Evolutionary conservation across 441 rosid genomes (phyloP), one percentile per base, ranked within the genome.

Genomic region (Pelargonium fulgidum): DNA sequence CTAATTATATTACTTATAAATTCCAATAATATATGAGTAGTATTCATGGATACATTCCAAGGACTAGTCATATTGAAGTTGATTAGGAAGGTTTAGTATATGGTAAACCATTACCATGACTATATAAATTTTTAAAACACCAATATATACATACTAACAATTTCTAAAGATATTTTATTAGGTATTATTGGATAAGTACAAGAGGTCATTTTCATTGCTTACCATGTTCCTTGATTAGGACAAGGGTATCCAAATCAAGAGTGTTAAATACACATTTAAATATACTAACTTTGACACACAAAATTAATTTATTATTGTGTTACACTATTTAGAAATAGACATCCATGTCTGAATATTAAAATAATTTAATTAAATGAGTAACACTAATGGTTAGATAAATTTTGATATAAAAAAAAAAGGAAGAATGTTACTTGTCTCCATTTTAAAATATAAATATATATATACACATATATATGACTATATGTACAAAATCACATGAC

Each of bases 171-270:
- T 56, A 11, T 19, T 19, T 39, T 5, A 39, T 11, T 48, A 3
- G 19, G 12, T 9, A 17, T 13, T 10, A 68, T 68, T 42, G 42
- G 72, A 44, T 44, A 6, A 69, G 41, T 42, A 61, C 45, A 69
- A 61, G 11, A 13, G 12, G 24, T 69, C 41, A 44, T 41, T 17
- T 14, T 61, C 26, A 7, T 24, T 44, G 3, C 3, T 44, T 44
- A 22, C 14, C 2, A 44, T 14, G 65, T 45, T 13, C 8, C 22
- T 1, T 69, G 72, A 69, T 69, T 59, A 59, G 42, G 72, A 69
- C 66, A 44, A 61, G 16, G 20, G 41, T 69, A 65, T 69, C 72
- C 56, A 48, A 71, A 71, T 71, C 69, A 71, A 52, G n/a, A 1
- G 26, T 9, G 56, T 71, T 48, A 70, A 14, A 29, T 26, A 33